phyloP scores from a whole-genome alignment of 2,329 filamentous ascomycete species.

The Dendryphion nanum region DNA sequence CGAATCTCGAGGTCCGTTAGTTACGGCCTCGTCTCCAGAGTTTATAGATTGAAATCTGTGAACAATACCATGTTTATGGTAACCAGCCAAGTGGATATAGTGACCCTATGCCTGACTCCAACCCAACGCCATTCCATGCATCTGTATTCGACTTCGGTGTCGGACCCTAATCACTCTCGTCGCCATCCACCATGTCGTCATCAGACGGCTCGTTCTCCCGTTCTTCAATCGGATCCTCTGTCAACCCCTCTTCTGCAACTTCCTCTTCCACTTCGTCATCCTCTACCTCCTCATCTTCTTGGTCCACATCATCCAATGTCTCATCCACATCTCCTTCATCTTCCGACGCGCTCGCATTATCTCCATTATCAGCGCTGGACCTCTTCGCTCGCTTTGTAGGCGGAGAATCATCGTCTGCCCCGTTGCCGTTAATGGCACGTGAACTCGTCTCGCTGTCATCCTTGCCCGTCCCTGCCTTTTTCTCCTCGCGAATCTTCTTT shows the following conservation, averaged over 20 bases:
- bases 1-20: too few species aligned
- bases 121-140: conserved; percentile 31
- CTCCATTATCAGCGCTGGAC: conserved; percentile 38
- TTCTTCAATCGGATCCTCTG: conserved; percentile 44
- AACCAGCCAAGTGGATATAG: too few species aligned
- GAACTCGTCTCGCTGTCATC: conserved; percentile 12
- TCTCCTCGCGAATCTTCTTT: conserved; percentile 66
- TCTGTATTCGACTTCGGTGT: conserved; percentile 1
- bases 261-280: conserved; percentile 57
- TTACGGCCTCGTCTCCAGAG: too few species aligned
- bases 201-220: conserved; percentile 45
- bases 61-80: too few species aligned
- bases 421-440: conserved; percentile 15
- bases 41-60: too few species aligned
- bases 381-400: conserved; percentile 51
- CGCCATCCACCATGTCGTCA: conserved; percentile 57
- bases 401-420: conserved; percentile 44
- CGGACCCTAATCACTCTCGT: conserved; percentile 37
- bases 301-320: conserved; percentile 47
- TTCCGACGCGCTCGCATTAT: conserved; percentile 34
- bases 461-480: conserved; percentile 40
- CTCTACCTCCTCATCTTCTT: conserved; percentile 52
- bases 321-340: conserved; percentile 40
- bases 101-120: conserved; percentile 10
- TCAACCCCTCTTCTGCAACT: conserved; percentile 51